Percentiles rank a stretch among this genome's conserved stretches.
phyloP scores from a whole-genome alignment of 768 basidiomycete species.

The Suillus subalutaceus region DNA sequence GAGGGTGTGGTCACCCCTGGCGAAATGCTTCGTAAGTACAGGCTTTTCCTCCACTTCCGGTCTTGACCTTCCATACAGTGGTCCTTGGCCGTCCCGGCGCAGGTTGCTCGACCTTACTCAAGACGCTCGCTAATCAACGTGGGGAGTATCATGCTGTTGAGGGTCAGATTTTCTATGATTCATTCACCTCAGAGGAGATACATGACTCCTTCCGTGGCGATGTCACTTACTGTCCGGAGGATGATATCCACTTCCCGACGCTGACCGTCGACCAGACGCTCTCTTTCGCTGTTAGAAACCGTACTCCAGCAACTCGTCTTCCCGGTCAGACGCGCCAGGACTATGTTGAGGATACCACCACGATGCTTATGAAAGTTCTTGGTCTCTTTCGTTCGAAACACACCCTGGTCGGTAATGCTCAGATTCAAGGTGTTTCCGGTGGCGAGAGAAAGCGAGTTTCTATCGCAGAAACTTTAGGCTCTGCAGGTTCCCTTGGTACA shows the following conservation, averaged over 20 bases:
- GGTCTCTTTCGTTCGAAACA: slow-evolving; percentile 73
- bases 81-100: slow-evolving; percentile 86
- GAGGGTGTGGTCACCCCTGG: slow-evolving; percentile 61
- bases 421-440: slow-evolving; percentile 73
- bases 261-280: slow-evolving; percentile 81
- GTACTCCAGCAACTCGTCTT: slow-evolving; percentile 61
- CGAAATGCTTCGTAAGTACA: slow-evolving; percentile 68
- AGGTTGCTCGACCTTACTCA: slow-evolving; percentile 85
- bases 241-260: slow-evolving; percentile 85
- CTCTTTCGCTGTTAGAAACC: slow-evolving; percentile 65
- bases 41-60: neutral
- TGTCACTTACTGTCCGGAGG: slow-evolving; percentile 80
- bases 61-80: slow-evolving; percentile 43
- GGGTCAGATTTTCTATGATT: slow-evolving; percentile 78
- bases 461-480: slow-evolving; percentile 75
- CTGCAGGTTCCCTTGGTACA: slow-evolving; percentile 23
- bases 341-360: slow-evolving; percentile 28
- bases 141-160: slow-evolving; percentile 66
- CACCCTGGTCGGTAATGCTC: slow-evolving; percentile 82
- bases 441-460: slow-evolving; percentile 85
- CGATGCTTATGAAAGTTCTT: slow-evolving; percentile 68
- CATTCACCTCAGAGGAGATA: slow-evolving; percentile 68
- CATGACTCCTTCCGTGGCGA: slow-evolving; percentile 72
- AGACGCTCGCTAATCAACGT: slow-evolving; percentile 79
- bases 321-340: slow-evolving; percentile 40